Base-by-base conservation (phyloP, 345 rosid genomes). In the Hibiscus trionum region DNA sequence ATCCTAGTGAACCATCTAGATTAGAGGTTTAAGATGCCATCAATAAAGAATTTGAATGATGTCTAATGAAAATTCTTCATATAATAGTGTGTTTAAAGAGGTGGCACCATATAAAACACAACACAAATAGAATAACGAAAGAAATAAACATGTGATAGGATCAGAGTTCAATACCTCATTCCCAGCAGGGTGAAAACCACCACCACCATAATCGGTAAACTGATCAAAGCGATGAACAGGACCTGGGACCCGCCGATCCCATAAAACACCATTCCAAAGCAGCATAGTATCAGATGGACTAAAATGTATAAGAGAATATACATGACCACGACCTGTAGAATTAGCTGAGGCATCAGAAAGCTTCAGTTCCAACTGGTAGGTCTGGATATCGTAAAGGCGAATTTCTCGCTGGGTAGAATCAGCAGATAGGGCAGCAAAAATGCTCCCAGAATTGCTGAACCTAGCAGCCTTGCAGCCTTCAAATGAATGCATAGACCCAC, bases 181-280 rank as follows among this genome's bases (percentile, higher is more conserved):
- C 72, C 97, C 91, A 78, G 98, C 91, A 81, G 99, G 99, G 84
- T 92, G 99, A 78, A 89, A 95, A 35, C 97, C 99, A 65, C 99
- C 99, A 14, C 99, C 99, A 3, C 99, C 99, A 80, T 90, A 88
- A 83, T 95, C 98, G 0, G 96, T 82, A 74, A 90, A 92, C 75
- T 92, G 98, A 79, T 95, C 99, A 74, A 95, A 92, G 35, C 93
- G 92, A 66, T 80, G 82, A 49, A 89, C 80, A 46, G 84, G 83
- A 12, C 77, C 87, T 61, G 90, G 82, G 67, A 57, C 79, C 62
- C 99, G 88, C 44, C 80, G 82, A 62, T 95, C 99, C 97, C 97
- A 95, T 58, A 95, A 77, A 50, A 86, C 82, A 49, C 99, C 99
- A 81, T 90, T 92, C 98, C 98, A 95, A 39, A 95, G 88, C 75